Percentiles rank a stretch among this genome's conserved stretches.
phyloP scores from a whole-genome alignment of 163 green algal species.

The Smithsoniella earleae region DNA sequence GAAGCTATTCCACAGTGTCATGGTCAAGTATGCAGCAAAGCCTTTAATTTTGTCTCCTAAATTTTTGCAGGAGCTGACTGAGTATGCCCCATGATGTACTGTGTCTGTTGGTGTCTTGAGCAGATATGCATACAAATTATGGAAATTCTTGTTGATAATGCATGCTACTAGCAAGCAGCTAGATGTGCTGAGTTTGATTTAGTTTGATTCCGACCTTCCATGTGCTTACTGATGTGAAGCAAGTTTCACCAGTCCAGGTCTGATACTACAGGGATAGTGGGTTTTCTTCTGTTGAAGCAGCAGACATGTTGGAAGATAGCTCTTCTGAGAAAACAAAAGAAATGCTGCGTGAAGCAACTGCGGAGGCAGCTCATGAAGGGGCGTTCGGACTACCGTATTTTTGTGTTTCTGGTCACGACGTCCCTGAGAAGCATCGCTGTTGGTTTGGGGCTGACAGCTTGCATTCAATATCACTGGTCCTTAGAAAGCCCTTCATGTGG shows the following conservation, averaged over 20 bases:
- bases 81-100: too few species aligned
- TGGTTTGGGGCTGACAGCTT: conserved; percentile 23
- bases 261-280: conserved; percentile 8
- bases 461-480: neutral
- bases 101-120: too few species aligned
- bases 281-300: neutral
- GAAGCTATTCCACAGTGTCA: neutral
- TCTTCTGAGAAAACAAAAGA: neutral
- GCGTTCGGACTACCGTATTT: conserved; percentile 15
- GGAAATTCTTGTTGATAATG: too few species aligned
- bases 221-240: too few species aligned
- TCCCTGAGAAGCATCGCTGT: neutral
- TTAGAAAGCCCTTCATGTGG: neutral
- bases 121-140: too few species aligned
- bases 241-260: too few species aligned
- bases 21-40: neutral
- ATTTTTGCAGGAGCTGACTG: too few species aligned
- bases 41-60: too few species aligned
- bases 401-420: neutral
- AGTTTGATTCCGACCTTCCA: too few species aligned
- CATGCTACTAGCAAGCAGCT: too few species aligned
- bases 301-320: neutral
- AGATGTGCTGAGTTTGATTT: too few species aligned
- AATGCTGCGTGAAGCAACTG: neutral
- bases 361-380: neutral